phyloP scores from a whole-genome alignment of 2,329 filamentous ascomycete species.

The Cercospora janseana region DNA sequence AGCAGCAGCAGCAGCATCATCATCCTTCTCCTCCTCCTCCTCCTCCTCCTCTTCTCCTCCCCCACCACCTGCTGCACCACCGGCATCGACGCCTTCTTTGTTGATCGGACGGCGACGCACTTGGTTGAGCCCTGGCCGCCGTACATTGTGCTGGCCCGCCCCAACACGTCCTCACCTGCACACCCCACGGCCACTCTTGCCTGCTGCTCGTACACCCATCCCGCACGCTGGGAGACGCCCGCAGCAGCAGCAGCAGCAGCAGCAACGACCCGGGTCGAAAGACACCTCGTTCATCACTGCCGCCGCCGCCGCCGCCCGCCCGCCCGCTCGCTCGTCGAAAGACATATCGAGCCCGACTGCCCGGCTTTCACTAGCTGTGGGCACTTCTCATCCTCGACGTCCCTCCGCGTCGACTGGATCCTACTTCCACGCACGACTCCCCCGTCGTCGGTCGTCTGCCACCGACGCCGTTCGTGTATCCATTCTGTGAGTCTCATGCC shows the following conservation, averaged over 20 bases:
- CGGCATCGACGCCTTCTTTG: conserved; percentile 5
- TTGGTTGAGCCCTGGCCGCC: neutral
- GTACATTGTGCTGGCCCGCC: neutral
- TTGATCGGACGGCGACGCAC: neutral
- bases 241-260: conserved; percentile 9
- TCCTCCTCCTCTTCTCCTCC: too few species aligned
- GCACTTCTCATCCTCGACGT: conserved; percentile 25
- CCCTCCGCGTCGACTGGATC: conserved; percentile 18
- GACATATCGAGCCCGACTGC: conserved; percentile 11
- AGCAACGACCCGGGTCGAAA: conserved; percentile 10
- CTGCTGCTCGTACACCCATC: neutral
- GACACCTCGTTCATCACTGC: neutral
- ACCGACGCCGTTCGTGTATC: conserved; percentile 29
- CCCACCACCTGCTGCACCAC: neutral
- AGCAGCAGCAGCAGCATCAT: too few species aligned
- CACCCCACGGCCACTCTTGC: neutral
- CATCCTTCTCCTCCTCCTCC: too few species aligned
- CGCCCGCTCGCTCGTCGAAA: conserved; percentile 6
- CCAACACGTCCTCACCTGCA: conserved; percentile 5
- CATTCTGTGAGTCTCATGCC: conserved; percentile 33
- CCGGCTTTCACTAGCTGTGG: conserved; percentile 43
- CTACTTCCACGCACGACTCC: conserved; percentile 16
- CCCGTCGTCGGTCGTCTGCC: conserved; percentile 14
- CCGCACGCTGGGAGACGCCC: neutral
- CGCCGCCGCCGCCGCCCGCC: neutral